Base-by-base conservation (phyloP, 345 rosid species). In the Carallia pectinifolia region DNA sequence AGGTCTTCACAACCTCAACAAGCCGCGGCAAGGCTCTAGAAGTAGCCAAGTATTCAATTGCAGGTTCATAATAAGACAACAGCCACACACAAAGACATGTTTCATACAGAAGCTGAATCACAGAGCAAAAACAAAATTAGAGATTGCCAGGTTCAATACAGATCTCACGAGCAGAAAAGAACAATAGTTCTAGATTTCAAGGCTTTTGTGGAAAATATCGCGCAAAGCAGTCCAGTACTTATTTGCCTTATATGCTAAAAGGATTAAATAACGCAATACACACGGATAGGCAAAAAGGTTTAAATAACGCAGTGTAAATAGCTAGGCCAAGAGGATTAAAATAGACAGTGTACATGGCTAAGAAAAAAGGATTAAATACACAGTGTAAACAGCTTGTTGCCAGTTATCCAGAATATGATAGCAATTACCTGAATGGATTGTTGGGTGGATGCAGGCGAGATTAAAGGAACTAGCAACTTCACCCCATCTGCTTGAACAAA, bases 61-160 rank as follows among this genome's bases (percentile, higher is more conserved):
- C 98, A 53, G 97, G 98, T 76, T 94, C 98, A 82, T 80, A 91
- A 79, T 86, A 94, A 33, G 98, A 91, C 44, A 94, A 76, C 62
- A 94, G 90, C 98, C 98, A 94, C 67, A 94, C 19, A 71, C 98
- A 94, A 56, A 94, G 93, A 76, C 98, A 90, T 62, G 97, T 90
- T 71, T 94, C 97, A 72, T 94, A 94, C 64, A 94, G 95, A 78
- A 94, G 97, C 98, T 94, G 96, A 72, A 29, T 70, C 36, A 73
- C 58, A 71, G 16, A 68, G 18, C n/a, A 50, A 73, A 10, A 63
- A 62, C 30, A 2, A 31, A 62, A 55, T 23, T n/a, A 55, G 34
- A 44, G 50, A 44, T 44, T 44, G 50, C 50, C 13, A 1, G 50
- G 16, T 16, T 12, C 4, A 44, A 44, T 44, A 44, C 17, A 44